Conservation (phyloP, 805 yeast species). For the Candida methanosorbosa region DNA sequence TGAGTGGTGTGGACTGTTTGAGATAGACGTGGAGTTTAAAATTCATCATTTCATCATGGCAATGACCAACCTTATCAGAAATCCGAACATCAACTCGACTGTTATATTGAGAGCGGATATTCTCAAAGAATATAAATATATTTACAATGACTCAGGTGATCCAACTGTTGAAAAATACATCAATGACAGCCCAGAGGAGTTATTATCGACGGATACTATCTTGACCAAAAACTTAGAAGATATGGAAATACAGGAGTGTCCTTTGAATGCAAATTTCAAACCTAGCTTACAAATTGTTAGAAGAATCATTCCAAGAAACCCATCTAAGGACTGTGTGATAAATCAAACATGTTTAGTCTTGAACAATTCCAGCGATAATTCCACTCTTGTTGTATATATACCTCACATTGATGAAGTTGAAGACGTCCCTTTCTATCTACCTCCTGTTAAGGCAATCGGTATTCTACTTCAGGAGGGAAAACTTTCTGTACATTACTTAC, state of each 20-base stretch:
- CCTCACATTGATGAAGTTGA: slow-evolving; percentile 60
- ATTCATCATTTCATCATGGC: slow-evolving; percentile 60
- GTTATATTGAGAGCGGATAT: slow-evolving; percentile 87
- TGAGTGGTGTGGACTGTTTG: slow-evolving; percentile 56
- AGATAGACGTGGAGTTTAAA: slow-evolving; percentile 37
- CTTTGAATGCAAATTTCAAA: slow-evolving; percentile 18
- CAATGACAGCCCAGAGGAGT: slow-evolving; percentile 24
- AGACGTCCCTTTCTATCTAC: slow-evolving; percentile 83
- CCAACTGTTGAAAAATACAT: slow-evolving; percentile 16
- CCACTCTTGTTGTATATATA: slow-evolving; percentile 58
- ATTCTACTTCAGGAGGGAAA: slow-evolving; percentile 39
- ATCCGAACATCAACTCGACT: slow-evolving; percentile 88
- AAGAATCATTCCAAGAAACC: slow-evolving; percentile 86
- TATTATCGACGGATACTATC: slow-evolving; percentile 12
- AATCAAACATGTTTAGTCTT: slow-evolving; percentile 73
- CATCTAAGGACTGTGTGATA: slow-evolving; percentile 71
- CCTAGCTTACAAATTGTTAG: slow-evolving; percentile 56
- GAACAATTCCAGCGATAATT: slow-evolving; percentile 23
- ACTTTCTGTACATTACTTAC: slow-evolving; percentile 69
- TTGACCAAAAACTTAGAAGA: slow-evolving; percentile 29
- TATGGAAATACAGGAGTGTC: slow-evolving; percentile 27
- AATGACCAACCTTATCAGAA: slow-evolving; percentile 67
- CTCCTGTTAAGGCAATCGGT: slow-evolving; percentile 74
- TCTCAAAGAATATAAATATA: slow-evolving; percentile 40
- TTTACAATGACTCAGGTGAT: slow-evolving; percentile 21